Evolutionary conservation across 1,284 basidiomycete species (phyloP).

Genomic region (Leccinum pallidistipes): DNA sequence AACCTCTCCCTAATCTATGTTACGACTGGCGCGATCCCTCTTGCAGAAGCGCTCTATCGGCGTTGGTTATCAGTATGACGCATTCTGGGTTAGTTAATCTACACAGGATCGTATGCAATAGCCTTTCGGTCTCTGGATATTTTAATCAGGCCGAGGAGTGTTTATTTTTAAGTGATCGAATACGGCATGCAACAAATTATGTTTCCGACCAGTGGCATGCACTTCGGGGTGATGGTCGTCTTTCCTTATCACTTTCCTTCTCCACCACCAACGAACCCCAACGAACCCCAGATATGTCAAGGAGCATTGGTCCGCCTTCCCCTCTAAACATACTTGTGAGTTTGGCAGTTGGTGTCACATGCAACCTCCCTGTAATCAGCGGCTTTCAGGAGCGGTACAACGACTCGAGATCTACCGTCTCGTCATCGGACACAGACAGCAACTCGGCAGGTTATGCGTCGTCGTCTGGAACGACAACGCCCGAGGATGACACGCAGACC

Average conservation of each 20-base stretch:
- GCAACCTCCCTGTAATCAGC: not conserved
- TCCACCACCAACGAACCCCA: not conserved
- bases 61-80: conserved; percentile 66
- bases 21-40: conserved; percentile 67
- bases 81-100: not conserved
- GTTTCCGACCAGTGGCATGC: conserved; percentile 10
- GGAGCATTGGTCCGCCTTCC: conserved; percentile 12
- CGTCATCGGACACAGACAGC: conserved; percentile 27
- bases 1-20: conserved; percentile 85
- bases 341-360: not conserved
- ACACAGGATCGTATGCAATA: not conserved
- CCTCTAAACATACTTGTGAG: conserved; percentile 21
- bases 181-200: conserved; percentile 9
- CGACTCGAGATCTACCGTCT: conserved; percentile 23
- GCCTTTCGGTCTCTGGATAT: conserved; percentile 5
- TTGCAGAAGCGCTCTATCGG: conserved; percentile 65
- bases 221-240: not conserved
- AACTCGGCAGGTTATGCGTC: conserved; percentile 26
- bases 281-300: conserved; percentile 13
- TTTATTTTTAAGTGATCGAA: conserved; percentile 7
- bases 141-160: conserved; percentile 1
- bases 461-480: conserved; percentile 34
- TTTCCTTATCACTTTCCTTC: conserved; percentile 1
- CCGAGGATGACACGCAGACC: conserved; percentile 30
- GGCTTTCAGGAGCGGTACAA: conserved; percentile 15